Evolutionary conservation across 2,329 filamentous ascomycete species (phyloP).

Genomic region (Sporothrix euskadiensis): DNA sequence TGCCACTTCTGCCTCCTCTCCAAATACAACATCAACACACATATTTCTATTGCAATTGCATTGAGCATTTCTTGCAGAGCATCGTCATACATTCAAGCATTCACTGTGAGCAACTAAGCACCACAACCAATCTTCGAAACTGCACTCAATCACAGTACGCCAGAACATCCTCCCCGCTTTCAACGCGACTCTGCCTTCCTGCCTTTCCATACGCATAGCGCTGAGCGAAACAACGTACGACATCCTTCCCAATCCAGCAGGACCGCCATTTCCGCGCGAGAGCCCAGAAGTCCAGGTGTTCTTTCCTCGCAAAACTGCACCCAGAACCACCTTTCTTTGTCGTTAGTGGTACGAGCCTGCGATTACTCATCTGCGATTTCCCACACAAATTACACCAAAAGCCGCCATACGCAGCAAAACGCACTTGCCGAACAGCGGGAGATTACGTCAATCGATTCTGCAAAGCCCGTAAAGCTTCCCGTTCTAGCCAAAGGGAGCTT

Average conservation of each 20-base stretch:
- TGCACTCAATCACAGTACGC: neutral
- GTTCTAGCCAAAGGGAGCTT: neutral
- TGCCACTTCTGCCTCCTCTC: neutral
- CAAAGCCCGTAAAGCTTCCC: slow-evolving; percentile 22
- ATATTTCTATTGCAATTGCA: neutral
- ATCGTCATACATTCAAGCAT: neutral
- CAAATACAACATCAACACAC: neutral
- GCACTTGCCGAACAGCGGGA: slow-evolving; percentile 20
- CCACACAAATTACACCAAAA: neutral
- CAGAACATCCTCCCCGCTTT: neutral
- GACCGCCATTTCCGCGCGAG: neutral
- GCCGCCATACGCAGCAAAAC: neutral
- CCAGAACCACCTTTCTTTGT: neutral
- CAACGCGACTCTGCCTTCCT: neutral
- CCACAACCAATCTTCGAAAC: neutral
- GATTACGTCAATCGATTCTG: slow-evolving; percentile 30
- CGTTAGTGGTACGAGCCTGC: neutral
- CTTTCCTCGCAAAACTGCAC: slow-evolving; percentile 3
- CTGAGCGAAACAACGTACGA: slow-evolving; percentile 18
- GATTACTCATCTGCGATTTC: slow-evolving; percentile 23
- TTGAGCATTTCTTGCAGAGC: neutral
- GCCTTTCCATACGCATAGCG: neutral
- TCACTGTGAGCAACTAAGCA: neutral
- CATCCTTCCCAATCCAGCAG: slow-evolving; percentile 13
- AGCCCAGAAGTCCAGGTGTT: neutral